Evolutionary conservation across 441 rosid genomes (phyloP).

Genomic region (Dalechampia spathulata): DNA sequence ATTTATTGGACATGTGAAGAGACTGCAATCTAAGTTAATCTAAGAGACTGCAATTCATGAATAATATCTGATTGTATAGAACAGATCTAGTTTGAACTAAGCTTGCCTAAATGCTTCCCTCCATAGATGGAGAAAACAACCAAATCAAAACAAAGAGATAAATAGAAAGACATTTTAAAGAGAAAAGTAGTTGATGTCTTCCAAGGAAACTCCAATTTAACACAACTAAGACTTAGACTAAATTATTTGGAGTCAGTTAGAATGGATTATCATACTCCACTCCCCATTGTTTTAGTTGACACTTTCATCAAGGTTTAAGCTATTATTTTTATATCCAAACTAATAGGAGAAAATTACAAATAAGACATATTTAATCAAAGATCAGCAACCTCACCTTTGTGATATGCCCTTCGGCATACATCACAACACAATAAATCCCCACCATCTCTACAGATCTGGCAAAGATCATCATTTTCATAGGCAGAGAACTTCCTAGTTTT

Average conservation of each 20-base stretch:
- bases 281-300: too few species aligned
- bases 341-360: background rate
- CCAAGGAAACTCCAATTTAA: too few species aligned
- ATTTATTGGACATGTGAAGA: too few species aligned
- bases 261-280: too few species aligned
- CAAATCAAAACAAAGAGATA: background rate
- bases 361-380: too few species aligned
- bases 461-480: constrained; percentile 74
- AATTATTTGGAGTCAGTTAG: too few species aligned
- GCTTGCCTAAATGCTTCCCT: background rate
- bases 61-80: background rate
- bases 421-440: constrained; percentile 89
- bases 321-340: background rate
- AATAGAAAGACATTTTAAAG: background rate
- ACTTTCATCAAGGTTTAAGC: too few species aligned
- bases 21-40: too few species aligned
- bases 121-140: background rate
- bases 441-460: constrained; percentile 78
- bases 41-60: too few species aligned
- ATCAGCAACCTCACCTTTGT: constrained; percentile 44
- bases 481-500: constrained; percentile 46
- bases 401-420: constrained; percentile 91
- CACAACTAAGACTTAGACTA: too few species aligned
- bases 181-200: too few species aligned
- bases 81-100: background rate